Conservation (phyloP, 257 asterid species). For the Solanum dulcamara region DNA sequence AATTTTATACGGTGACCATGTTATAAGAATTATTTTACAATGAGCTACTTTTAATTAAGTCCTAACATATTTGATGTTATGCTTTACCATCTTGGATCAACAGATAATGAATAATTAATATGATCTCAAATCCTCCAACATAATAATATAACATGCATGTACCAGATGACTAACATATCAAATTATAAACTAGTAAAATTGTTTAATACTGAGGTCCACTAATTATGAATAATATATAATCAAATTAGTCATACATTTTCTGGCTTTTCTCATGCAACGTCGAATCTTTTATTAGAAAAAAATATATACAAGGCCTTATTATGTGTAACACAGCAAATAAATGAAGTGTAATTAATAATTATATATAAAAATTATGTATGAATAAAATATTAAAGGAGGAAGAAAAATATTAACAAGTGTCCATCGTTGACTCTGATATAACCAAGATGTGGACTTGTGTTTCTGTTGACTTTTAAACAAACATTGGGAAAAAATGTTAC, state of each 20-base stretch:
- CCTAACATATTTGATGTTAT: neutral
- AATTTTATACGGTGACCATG: neutral
- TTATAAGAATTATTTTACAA: neutral
- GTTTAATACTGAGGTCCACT: neutral
- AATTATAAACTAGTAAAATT: neutral
- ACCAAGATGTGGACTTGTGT: conserved; percentile 21
- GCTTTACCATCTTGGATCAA: neutral
- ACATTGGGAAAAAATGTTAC: neutral
- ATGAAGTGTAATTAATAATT: neutral
- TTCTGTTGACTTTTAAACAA: neutral
- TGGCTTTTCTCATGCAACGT: conserved; percentile 40
- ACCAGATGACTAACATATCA: neutral
- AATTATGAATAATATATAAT: neutral
- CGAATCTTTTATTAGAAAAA: conserved; percentile 28
- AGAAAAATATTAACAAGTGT: conserved; percentile 34
- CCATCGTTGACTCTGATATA: conserved; percentile 37
- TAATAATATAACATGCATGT: neutral
- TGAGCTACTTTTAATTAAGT: neutral
- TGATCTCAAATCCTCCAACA: neutral
- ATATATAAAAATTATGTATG: neutral
- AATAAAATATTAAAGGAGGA: conserved; percentile 4
- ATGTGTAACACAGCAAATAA: neutral
- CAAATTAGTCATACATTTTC: neutral
- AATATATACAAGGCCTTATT: conserved; percentile 10
- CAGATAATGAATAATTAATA: neutral